Percentiles rank a stretch among this genome's conserved stretches.
phyloP scores from a whole-genome alignment of 306 rosid genomes.

The Arachis stenosperma region DNA sequence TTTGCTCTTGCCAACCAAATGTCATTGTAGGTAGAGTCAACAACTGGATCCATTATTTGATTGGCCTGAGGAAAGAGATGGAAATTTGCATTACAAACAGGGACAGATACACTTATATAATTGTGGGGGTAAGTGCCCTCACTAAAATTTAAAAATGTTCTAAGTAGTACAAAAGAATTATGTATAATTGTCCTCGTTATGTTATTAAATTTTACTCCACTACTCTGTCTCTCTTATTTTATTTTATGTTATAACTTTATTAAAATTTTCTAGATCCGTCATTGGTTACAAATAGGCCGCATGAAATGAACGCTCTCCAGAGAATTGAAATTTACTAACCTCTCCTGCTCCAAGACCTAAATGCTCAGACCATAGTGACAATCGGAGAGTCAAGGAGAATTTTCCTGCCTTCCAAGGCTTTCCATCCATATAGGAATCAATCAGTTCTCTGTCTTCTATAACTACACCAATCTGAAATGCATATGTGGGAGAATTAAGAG shows the following conservation, averaged over 20 bases:
- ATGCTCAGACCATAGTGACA: conserved; percentile 97
- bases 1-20: conserved; percentile 96
- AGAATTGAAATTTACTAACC: conserved; percentile 53
- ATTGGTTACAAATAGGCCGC: conserved; percentile 37
- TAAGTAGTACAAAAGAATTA: too few relatives aligned
- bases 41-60: conserved; percentile 76
- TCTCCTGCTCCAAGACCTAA: conserved; percentile 76
- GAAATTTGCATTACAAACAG: neutral
- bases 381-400: conserved; percentile 76
- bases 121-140: too few relatives aligned
- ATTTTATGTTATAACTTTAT: too few relatives aligned
- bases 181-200: too few relatives aligned
- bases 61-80: conserved; percentile 53
- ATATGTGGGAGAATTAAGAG: conserved; percentile 26
- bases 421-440: conserved; percentile 82
- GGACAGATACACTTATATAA: too few relatives aligned
- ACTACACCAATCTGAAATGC: conserved; percentile 76
- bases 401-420: conserved; percentile 95
- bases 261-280: neutral
- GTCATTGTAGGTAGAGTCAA: conserved; percentile 83
- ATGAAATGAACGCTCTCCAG: conserved; percentile 2
- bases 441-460: conserved; percentile 79
- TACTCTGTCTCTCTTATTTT: too few relatives aligned
- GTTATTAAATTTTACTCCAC: too few relatives aligned
- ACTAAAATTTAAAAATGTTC: too few relatives aligned